Evolutionary conservation across 2,329 filamentous ascomycete species (phyloP), one percentile per base, ranked within the genome.

Genomic region (Trichoderma citrinoviride): DNA sequence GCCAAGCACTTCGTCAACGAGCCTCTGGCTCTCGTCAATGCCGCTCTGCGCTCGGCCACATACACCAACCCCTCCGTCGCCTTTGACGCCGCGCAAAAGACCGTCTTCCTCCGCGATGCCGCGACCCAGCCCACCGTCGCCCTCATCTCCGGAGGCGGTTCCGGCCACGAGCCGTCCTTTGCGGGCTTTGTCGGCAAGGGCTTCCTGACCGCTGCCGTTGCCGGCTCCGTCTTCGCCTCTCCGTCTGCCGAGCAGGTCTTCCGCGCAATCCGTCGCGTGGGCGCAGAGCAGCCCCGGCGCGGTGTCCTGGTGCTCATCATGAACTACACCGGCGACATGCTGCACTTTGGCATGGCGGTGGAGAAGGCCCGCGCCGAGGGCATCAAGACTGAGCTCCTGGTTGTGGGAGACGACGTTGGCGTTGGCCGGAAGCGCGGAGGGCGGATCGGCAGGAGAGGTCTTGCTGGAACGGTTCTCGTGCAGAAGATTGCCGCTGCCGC

Each of bases 271-370:
- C 80, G 87, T 69, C 80, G 85, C 56, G 84, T 90, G 0, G 83
- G 87, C 41, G 83, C 82, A 1, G 61, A 68, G 17, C 65, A 69
- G 65, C 68, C 66, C 4, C 81, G 85, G 27, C 83, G 86, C 68
- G 90, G 90, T 7, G 87, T 91, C 1, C 76, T 92, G 40, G 83
- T 92, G 7, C 83, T 91, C 21, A 87, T 91, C 8, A 91, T 90
- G 83, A 92, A 92, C 72, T 91, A 91, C 72, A 91, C 88, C 0
- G 87, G 86, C 14, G 86, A 88, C 73, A 84, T 91, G 55, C 78
- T 92, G 65, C 90, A 92, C 73, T 92, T 92, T 68, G 89, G 89
- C 5, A 87, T 92, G 81, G 90, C 87, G 0, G 87, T 89, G 6
- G 90, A 92, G 74, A 90, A 91, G 72, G 89, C 89, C 12, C 87